Evolutionary conservation across 371 early-diverging fungal genomes (phyloP).

Genomic region (Haplosporangium sp.): DNA sequence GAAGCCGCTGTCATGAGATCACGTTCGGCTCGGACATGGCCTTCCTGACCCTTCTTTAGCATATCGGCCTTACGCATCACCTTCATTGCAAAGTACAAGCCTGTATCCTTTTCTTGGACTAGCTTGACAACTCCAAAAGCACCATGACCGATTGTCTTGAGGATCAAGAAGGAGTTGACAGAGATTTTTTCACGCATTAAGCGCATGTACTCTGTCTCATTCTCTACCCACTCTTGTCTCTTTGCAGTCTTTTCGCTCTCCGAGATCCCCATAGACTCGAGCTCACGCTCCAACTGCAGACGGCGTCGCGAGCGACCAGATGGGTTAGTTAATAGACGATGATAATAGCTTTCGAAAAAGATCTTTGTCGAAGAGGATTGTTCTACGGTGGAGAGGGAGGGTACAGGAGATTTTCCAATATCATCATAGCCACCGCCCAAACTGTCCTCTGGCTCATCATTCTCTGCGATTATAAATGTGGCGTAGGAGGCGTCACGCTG

Average conservation of each 20-base stretch:
- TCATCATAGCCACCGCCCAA: constrained; percentile 13
- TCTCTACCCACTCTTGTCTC: constrained; percentile 59
- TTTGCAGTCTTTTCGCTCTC: constrained; percentile 61
- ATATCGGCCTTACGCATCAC: constrained; percentile 81
- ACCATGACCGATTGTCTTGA: constrained; percentile 86
- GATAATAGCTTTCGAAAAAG: constrained; percentile 73
- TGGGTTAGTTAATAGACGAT: constrained; percentile 60
- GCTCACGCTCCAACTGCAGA: constrained; percentile 61
- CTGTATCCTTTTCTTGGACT: constrained; percentile 81
- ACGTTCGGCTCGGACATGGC: constrained; percentile 84
- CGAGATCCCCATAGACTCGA: constrained; percentile 58
- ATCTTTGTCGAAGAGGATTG: constrained; percentile 69
- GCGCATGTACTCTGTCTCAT: constrained; percentile 66
- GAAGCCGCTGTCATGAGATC: constrained; percentile 78
- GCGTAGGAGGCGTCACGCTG: constrained; percentile 50
- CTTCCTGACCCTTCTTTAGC: constrained; percentile 77
- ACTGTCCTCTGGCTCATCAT: constrained; percentile 19
- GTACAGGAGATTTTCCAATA: constrained; percentile 38
- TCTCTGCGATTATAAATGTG: constrained; percentile 37
- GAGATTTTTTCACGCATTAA: constrained; percentile 65
- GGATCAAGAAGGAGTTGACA: constrained; percentile 78
- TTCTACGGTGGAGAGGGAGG: constrained; percentile 65
- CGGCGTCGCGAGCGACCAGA: constrained; percentile 59
- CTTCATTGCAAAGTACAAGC: constrained; percentile 88
- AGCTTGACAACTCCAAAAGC: constrained; percentile 87